Percentiles rank a stretch among this genome's conserved stretches.
Conservation (phyloP, 176 grass and related monocot species). For the Bromus sterilis region DNA sequence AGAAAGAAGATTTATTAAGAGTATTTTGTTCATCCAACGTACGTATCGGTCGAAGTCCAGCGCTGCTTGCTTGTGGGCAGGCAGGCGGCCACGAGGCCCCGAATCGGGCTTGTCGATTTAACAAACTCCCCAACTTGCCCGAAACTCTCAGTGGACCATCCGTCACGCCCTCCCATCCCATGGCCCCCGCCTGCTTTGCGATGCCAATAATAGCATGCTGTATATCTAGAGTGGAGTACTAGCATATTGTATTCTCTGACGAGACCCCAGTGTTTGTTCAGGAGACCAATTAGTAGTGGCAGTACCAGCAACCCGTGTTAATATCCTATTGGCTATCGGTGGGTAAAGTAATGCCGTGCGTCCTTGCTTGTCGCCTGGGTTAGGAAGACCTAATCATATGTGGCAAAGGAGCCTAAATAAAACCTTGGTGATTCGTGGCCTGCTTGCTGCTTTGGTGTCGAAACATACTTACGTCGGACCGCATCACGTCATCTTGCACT, state of each 20-base stretch:
- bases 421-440: too few species aligned
- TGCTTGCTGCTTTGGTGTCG: background rate
- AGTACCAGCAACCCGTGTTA: background rate
- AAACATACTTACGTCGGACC: background rate
- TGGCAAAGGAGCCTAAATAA: too few species aligned
- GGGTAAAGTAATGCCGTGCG: too few species aligned
- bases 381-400: too few species aligned
- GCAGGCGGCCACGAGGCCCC: slow-evolving; percentile 21
- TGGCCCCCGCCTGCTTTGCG: background rate
- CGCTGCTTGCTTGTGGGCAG: background rate
- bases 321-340: too few species aligned
- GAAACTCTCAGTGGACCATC: background rate
- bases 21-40: slow-evolving; percentile 48
- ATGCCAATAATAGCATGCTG: slow-evolving; percentile 11
- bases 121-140: slow-evolving; percentile 20
- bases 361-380: background rate
- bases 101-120: background rate
- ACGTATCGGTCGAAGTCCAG: slow-evolving; percentile 32
- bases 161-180: background rate
- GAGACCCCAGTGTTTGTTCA: background rate
- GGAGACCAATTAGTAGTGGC: too few species aligned
- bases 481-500: background rate
- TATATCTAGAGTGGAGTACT: too few species aligned
- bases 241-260: background rate
- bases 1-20: too few species aligned